A percentile compares a stretch with the other conserved stretches of the same genome.
phyloP scores from a whole-genome alignment of 768 basidiomycete genomes.

The Tylopilus vinaceipallidus region DNA sequence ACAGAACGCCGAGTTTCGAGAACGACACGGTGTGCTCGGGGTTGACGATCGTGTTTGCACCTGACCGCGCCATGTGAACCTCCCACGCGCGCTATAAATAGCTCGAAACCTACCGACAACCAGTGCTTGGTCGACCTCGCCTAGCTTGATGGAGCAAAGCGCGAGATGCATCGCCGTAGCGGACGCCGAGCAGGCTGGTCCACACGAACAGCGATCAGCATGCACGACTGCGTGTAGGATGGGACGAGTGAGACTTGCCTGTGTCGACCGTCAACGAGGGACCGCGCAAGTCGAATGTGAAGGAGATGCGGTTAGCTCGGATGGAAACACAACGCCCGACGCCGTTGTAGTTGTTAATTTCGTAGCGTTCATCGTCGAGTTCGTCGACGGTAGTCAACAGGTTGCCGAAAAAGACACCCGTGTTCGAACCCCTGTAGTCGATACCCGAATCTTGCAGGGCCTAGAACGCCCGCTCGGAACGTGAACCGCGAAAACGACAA shows the following conservation, averaged over 20 bases:
- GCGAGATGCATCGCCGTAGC: conserved; percentile 49
- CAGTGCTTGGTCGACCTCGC: conserved; percentile 48
- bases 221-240: neutral
- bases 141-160: conserved; percentile 40
- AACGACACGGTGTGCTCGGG: conserved; percentile 27
- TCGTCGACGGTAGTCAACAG: conserved; percentile 28
- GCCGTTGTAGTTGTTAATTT: conserved; percentile 29
- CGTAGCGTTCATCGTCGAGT: conserved; percentile 28
- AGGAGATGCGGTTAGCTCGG: conserved; percentile 34
- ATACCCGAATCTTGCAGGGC: conserved; percentile 48
- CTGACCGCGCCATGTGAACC: conserved; percentile 7
- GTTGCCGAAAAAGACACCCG: conserved; percentile 42
- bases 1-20: conserved; percentile 34
- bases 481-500: neutral
- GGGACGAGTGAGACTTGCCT: conserved; percentile 4
- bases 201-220: neutral
- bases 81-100: neutral
- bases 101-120: conserved; percentile 26
- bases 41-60: conserved; percentile 29
- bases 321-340: conserved; percentile 32
- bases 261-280: conserved; percentile 48
- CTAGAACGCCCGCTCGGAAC: neutral
- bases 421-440: conserved; percentile 40
- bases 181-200: conserved; percentile 43
- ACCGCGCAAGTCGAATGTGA: conserved; percentile 38